A percentile compares a stretch with the other conserved stretches of the same genome.
These are phyloP conservation scores for Exophiala sp. DNA, from an alignment of 2,329 filamentous ascomycete genomes.

Conservation along the genomic window DNA sequence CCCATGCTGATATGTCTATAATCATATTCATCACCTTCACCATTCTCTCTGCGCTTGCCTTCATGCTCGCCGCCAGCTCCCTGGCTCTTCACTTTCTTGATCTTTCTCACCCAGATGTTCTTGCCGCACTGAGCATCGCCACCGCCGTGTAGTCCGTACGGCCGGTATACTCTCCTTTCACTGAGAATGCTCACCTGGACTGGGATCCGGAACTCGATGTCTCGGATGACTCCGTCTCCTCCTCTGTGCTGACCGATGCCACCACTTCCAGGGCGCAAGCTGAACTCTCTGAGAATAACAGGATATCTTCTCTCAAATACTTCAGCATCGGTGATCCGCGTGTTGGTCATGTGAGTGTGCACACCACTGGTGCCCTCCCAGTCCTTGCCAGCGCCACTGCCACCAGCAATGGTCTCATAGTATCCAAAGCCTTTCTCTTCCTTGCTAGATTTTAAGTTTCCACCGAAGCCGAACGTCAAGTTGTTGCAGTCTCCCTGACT, in stretches of 20 bases:
- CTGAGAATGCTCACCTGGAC: slow-evolving; percentile 77
- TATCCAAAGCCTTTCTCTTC: slow-evolving; percentile 73
- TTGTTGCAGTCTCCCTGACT: slow-evolving; percentile 81
- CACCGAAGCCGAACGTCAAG: slow-evolving; percentile 77
- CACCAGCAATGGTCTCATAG: slow-evolving; percentile 83
- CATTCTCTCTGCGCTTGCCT: slow-evolving; percentile 48
- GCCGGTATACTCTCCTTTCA: slow-evolving; percentile 70
- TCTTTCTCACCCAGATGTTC: slow-evolving; percentile 81
- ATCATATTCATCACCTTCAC: slow-evolving; percentile 36
- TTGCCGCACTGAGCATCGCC: slow-evolving; percentile 73
- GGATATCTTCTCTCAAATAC: slow-evolving; percentile 79
- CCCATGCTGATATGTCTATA: slow-evolving; percentile 57
- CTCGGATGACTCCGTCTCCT: slow-evolving; percentile 72
- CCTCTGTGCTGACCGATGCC: slow-evolving; percentile 66
- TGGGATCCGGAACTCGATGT: slow-evolving; percentile 79
- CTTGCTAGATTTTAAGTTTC: slow-evolving; percentile 46
- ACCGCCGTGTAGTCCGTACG: slow-evolving; percentile 81
- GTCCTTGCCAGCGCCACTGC: slow-evolving; percentile 68
- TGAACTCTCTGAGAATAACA: slow-evolving; percentile 70
- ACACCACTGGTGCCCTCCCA: slow-evolving; percentile 77
- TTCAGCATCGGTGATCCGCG: slow-evolving; percentile 77
- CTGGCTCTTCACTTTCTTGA: slow-evolving; percentile 49
- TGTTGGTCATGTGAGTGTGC: slow-evolving; percentile 86
- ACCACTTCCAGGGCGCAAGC: slow-evolving; percentile 61
- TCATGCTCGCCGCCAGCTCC: slow-evolving; percentile 40